phyloP scores from a whole-genome alignment of 768 basidiomycete genomes.

The Mycena haematopus region DNA sequence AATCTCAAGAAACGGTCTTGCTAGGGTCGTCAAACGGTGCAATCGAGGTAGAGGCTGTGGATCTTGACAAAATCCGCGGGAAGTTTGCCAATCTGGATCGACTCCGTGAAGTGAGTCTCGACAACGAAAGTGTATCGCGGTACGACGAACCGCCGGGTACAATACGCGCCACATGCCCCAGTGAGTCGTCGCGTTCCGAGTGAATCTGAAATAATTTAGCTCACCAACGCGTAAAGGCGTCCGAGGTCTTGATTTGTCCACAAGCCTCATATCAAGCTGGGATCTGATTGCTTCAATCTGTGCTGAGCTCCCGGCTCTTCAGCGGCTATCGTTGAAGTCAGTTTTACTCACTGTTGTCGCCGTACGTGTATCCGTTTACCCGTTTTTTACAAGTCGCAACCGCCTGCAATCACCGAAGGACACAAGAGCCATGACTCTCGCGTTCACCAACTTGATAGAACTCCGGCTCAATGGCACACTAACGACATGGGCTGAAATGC shows the following conservation, averaged over 20 bases:
- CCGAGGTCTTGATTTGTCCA: slow-evolving; percentile 81
- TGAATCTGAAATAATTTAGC: slow-evolving; percentile 8
- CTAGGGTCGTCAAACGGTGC: slow-evolving; percentile 84
- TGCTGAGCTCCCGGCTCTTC: slow-evolving; percentile 63
- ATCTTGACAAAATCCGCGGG: slow-evolving; percentile 76
- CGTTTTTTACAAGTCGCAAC: slow-evolving; percentile 60
- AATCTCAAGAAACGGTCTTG: slow-evolving; percentile 63
- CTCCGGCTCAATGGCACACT: slow-evolving; percentile 79
- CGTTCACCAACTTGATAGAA: slow-evolving; percentile 63
- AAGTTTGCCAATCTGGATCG: slow-evolving; percentile 70
- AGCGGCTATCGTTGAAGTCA: slow-evolving; percentile 81
- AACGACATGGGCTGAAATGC: slow-evolving; percentile 74
- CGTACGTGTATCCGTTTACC: slow-evolving; percentile 27
- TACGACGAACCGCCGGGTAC: slow-evolving; percentile 54
- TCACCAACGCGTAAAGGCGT: slow-evolving; percentile 55
- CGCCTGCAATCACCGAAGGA: slow-evolving; percentile 57
- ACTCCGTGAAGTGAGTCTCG: slow-evolving; percentile 82
- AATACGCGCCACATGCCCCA: slow-evolving; percentile 66
- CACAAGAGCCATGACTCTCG: slow-evolving; percentile 37
- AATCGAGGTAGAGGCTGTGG: slow-evolving; percentile 88
- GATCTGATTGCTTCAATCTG: slow-evolving; percentile 67
- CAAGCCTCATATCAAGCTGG: slow-evolving; percentile 78
- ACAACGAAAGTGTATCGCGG: slow-evolving; percentile 65
- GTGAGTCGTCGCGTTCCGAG: slow-evolving; percentile 50
- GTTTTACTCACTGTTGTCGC: slow-evolving; percentile 34